These are phyloP conservation scores for Pseudogymnoascus sp. DNA, from an alignment of 2,329 filamentous ascomycete species.

Conservation along the genomic window DNA sequence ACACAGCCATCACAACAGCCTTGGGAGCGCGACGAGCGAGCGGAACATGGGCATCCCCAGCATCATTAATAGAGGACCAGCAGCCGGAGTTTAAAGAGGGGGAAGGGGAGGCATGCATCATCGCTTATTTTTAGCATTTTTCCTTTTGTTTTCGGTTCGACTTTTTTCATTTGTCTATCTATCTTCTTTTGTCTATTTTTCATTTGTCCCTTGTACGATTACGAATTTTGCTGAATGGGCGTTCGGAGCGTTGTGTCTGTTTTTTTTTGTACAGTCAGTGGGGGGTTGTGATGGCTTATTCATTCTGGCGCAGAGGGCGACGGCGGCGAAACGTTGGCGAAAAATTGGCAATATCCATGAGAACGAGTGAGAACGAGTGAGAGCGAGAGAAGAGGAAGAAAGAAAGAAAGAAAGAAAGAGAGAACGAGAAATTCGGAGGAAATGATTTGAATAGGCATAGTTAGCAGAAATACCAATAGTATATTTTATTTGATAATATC, in stretches of 20 bases:
- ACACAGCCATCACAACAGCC: constrained; percentile 4
- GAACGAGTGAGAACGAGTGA: not conserved
- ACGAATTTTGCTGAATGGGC: constrained; percentile 4
- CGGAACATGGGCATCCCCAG: constrained; percentile 4
- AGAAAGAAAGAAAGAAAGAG: not conserved
- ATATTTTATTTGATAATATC: constrained; percentile 7
- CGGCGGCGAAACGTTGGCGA: constrained; percentile 4
- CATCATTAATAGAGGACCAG: constrained; percentile 11
- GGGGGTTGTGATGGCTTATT: constrained; percentile 1
- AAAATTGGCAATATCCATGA: not conserved
- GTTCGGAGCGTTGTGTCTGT: not conserved
- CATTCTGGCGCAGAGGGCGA: not conserved
- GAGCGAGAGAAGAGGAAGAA: not conserved
- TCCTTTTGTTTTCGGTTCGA: not conserved
- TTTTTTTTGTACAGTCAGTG: not conserved
- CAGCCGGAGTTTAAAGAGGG: constrained; percentile 9
- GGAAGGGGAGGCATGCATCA: not conserved
- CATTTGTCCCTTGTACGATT: not conserved
- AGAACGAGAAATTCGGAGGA: not conserved
- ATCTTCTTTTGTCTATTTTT: not conserved
- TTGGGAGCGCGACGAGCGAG: constrained; percentile 2
- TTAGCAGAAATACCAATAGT: constrained; percentile 3
- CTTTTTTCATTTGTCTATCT: not conserved
- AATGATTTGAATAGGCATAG: constrained; percentile 4
- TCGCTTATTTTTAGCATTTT: not conserved